Evolutionary conservation across 2,329 filamentous ascomycete genomes (phyloP), one percentile per base, ranked within the genome.

Genomic region (Alternaria arborescens): DNA sequence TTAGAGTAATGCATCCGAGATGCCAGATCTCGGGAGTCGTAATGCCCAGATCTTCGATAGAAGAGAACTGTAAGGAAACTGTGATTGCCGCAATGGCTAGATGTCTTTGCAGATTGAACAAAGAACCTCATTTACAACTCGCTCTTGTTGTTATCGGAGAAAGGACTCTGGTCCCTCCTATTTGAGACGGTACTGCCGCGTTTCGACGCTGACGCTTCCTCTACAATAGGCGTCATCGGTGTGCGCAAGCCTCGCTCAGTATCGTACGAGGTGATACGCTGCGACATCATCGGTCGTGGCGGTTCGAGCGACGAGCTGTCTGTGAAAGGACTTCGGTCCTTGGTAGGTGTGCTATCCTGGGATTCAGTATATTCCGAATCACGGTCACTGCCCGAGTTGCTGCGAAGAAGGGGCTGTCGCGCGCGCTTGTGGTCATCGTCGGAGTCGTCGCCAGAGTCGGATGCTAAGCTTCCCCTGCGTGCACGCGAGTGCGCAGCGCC

Each of bases 141-240:
- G 53, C 71, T 75, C 54, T 51, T 60, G 64, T 77, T 71, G 55
- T 67, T 71, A 58, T 78, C 76, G 4, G 72, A 69, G 57, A 78
- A 78, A 2, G 76, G 76, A 44, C 73, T 76, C 46, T 74, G 70
- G 16, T 73, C 72, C 46, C 76, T 66, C 58, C 69, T 70, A 32
- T 54, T 44, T 2, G 72, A 74, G 22, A 69, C 62, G 8, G 73
- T 68, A 43, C 67, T 68, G 52, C 74, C 80, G 18, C 71, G 65
- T 48, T 78, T 79, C 30, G 79, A 74, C 63, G 74, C 77, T 1
- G 77, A 78, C 24, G 77, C 76, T 64, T 83, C 82, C 60, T 84
- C 82, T 8, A 80, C 79, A n/a, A 83, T 82, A 18, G 81, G 80
- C 20, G 78, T 80, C 61, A 83, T 77, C 8, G 75, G 74, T 22